These are phyloP conservation scores for Diaporthe destruens DNA, from an alignment of 2,329 filamentous ascomycete genomes.

Conservation along the genomic window DNA sequence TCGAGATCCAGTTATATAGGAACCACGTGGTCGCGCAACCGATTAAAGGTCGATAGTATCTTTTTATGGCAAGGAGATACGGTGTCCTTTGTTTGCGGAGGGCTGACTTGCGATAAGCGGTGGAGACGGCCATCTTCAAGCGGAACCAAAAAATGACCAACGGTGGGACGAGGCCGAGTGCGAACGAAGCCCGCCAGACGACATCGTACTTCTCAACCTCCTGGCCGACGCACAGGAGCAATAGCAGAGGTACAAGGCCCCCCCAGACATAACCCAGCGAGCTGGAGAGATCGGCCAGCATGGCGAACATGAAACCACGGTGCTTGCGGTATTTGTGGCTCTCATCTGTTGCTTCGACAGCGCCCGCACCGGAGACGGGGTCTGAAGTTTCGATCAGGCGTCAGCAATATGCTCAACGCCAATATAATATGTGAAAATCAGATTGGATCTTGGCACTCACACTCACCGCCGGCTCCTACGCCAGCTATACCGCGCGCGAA, in stretches of 20 bases:
- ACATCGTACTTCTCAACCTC: slow-evolving; percentile 54
- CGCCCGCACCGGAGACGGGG: slow-evolving; percentile 62
- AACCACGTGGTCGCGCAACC: slow-evolving; percentile 65
- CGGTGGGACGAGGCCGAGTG: slow-evolving; percentile 62
- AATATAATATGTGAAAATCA: background rate
- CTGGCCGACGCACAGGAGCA: slow-evolving; percentile 63
- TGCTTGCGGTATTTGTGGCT: slow-evolving; percentile 56
- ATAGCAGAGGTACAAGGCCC: slow-evolving; percentile 62
- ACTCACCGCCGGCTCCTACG: slow-evolving; percentile 56
- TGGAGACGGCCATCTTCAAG: slow-evolving; percentile 63
- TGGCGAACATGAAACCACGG: slow-evolving; percentile 68
- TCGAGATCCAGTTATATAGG: slow-evolving; percentile 66
- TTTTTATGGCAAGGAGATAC: slow-evolving; percentile 60
- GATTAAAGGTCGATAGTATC: slow-evolving; percentile 63
- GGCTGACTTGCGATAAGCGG: slow-evolving; percentile 60
- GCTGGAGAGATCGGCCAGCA: slow-evolving; percentile 64
- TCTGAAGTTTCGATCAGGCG: slow-evolving; percentile 47
- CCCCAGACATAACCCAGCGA: slow-evolving; percentile 65
- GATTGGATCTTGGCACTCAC: background rate
- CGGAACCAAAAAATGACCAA: slow-evolving; percentile 66
- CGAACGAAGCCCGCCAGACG: slow-evolving; percentile 66
- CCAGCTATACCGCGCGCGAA: slow-evolving; percentile 56
- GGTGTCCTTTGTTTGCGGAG: slow-evolving; percentile 60
- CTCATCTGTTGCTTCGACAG: slow-evolving; percentile 67
- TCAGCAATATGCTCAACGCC: background rate